These are phyloP conservation scores for Cotoneaster glaucophyllus DNA, from an alignment of 306 rosid genomes.

Conservation along the genomic window DNA sequence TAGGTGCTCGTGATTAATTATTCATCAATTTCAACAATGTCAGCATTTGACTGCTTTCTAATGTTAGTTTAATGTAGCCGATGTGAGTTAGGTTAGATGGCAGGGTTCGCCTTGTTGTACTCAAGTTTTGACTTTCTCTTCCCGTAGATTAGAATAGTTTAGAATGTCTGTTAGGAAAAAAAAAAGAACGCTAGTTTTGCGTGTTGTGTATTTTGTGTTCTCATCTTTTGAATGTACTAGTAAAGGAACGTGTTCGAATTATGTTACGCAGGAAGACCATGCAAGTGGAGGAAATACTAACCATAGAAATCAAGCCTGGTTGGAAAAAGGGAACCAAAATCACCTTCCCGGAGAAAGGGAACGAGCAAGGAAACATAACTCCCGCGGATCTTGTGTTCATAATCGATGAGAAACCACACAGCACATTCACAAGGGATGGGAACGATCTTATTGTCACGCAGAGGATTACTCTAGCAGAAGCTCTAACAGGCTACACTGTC, in stretches of 20 bases:
- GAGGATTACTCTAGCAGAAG: constrained; percentile 51
- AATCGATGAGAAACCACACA: constrained; percentile 81
- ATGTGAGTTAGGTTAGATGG: too few relatives aligned
- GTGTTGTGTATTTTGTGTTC: neutral
- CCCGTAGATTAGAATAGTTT: neutral
- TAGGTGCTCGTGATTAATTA: neutral
- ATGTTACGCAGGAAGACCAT: constrained; percentile 44
- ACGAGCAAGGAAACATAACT: constrained; percentile 57
- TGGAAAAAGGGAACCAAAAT: constrained; percentile 96
- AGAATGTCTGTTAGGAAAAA: neutral
- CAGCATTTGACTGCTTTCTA: neutral
- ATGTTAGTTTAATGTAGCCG: neutral
- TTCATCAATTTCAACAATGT: neutral
- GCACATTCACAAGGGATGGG: constrained; percentile 70
- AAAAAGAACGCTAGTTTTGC: neutral
- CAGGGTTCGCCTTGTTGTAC: neutral
- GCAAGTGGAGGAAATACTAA: constrained; percentile 76
- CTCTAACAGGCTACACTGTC: constrained; percentile 49
- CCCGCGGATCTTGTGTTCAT: constrained; percentile 77
- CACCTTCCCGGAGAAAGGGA: constrained; percentile 84
- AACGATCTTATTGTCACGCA: constrained; percentile 64
- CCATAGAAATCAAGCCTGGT: constrained; percentile 83
- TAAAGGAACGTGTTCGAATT: neutral
- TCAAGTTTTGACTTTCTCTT: neutral
- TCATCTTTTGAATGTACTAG: neutral